A percentile compares a stretch with the other conserved stretches of the same genome.
These are phyloP conservation scores for Ophiocordyceps sinensis DNA, from an alignment of 2,329 filamentous ascomycete species.

Conservation along the genomic window DNA sequence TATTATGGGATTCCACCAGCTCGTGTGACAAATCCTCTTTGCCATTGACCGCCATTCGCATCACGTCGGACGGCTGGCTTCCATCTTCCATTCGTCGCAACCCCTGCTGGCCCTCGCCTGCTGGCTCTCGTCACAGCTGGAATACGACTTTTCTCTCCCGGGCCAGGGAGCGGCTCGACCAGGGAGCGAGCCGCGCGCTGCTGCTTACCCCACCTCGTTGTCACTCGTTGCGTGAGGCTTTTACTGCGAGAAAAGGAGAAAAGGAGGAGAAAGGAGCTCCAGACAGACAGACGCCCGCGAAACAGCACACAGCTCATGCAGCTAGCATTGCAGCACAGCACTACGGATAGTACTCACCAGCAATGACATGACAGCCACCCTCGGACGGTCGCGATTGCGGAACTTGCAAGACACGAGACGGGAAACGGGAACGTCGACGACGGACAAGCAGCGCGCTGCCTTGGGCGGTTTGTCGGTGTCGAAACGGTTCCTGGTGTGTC, in stretches of 20 bases:
- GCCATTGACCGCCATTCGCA: conserved; percentile 3
- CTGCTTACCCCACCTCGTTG: too few species aligned
- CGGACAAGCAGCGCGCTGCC: too few species aligned
- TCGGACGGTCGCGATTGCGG: background rate
- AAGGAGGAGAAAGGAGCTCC: too few species aligned
- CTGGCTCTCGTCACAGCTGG: background rate
- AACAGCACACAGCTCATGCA: background rate
- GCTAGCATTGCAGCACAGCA: background rate
- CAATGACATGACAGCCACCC: background rate
- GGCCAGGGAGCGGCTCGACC: too few species aligned
- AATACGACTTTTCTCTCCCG: conserved; percentile 1
- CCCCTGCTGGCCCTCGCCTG: too few species aligned
- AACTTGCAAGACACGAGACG: too few species aligned
- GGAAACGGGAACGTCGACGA: too few species aligned
- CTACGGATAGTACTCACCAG: too few species aligned
- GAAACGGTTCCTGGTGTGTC: background rate
- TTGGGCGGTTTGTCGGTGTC: too few species aligned
- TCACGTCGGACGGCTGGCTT: background rate
- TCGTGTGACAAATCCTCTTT: background rate
- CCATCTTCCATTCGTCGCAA: conserved; percentile 3
- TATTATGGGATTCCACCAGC: too few species aligned
- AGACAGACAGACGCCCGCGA: background rate
- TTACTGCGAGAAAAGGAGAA: background rate
- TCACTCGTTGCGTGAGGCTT: too few species aligned
- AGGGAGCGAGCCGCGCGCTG: background rate